phyloP scores from a whole-genome alignment of 495 filamentous ascomycete species.

The Talaromyces borbonicus region DNA sequence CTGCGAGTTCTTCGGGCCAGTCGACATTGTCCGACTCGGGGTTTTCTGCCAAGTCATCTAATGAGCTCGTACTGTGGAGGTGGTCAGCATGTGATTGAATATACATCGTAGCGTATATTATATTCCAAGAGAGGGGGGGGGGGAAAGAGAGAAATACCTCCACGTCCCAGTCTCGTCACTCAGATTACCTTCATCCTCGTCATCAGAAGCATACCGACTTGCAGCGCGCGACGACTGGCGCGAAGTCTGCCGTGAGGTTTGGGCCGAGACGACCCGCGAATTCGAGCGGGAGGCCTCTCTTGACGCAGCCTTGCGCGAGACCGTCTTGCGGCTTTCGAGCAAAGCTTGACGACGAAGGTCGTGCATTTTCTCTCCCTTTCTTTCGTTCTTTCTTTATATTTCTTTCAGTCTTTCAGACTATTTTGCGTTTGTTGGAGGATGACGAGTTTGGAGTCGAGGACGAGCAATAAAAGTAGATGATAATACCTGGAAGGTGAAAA shows the following conservation, averaged over 20 bases:
- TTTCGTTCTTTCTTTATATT: conserved; percentile 8
- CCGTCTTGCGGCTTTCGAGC: conserved; percentile 76
- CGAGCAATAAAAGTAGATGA: too few species aligned
- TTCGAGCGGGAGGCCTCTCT: conserved; percentile 54
- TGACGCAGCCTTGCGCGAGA: conserved; percentile 80
- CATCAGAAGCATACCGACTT: conserved; percentile 59
- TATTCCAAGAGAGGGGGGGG: neutral
- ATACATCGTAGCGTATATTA: neutral
- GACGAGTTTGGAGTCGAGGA: too few species aligned
- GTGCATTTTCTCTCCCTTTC: conserved; percentile 19
- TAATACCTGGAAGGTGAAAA: too few species aligned
- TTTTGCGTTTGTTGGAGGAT: too few species aligned
- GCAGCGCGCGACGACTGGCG: conserved; percentile 37
- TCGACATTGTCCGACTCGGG: conserved; percentile 44
- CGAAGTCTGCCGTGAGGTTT: conserved; percentile 50
- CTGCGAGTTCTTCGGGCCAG: conserved; percentile 58
- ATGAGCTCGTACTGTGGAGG: conserved; percentile 28
- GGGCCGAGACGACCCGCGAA: conserved; percentile 53
- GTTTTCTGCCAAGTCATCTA: conserved; percentile 51
- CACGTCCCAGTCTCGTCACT: conserved; percentile 56
- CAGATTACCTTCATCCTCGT: conserved; percentile 58
- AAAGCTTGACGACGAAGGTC: conserved; percentile 71
- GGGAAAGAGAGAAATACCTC: conserved; percentile 37
- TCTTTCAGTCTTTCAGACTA: too few species aligned
- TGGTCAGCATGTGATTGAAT: neutral